These are phyloP conservation scores for Xenosphaeropsis pyriputrescens DNA, from an alignment of 2,329 filamentous ascomycete species.

Conservation along the genomic window DNA sequence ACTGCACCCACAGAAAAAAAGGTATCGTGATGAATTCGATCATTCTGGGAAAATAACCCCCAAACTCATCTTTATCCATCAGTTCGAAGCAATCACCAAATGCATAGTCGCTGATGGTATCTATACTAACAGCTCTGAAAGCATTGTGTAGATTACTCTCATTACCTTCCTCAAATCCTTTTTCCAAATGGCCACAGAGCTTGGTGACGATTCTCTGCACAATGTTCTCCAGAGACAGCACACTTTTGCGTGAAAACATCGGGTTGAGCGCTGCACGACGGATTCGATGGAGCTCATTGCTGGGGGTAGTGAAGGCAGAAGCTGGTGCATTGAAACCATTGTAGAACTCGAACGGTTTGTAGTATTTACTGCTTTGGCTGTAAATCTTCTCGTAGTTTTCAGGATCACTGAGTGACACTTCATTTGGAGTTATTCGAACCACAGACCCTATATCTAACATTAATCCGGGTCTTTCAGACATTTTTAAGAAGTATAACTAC, in stretches of 20 bases:
- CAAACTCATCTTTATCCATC: conserved; percentile 11
- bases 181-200: conserved; percentile 5
- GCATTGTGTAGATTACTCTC: conserved; percentile 13
- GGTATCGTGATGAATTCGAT: conserved; percentile 9
- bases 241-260: conserved; percentile 15
- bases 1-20: conserved; percentile 12
- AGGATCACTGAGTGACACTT: conserved; percentile 15
- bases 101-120: conserved; percentile 15
- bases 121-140: conserved; percentile 13
- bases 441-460: conserved; percentile 8
- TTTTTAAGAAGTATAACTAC: conserved; percentile 2
- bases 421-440: conserved; percentile 15
- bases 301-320: conserved; percentile 6
- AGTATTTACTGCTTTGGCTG: conserved; percentile 5
- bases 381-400: conserved; percentile 13
- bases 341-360: conserved; percentile 9
- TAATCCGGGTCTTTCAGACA: not conserved
- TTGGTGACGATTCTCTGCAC: conserved; percentile 13
- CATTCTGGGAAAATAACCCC: conserved; percentile 10
- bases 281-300: conserved; percentile 8
- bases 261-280: conserved; percentile 10
- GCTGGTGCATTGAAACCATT: conserved; percentile 3
- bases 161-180: conserved; percentile 4
- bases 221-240: conserved; percentile 14
- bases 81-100: conserved; percentile 15